Conservation (phyloP, 2,329 filamentous ascomycete genomes). For the Monosporascus sp. region DNA sequence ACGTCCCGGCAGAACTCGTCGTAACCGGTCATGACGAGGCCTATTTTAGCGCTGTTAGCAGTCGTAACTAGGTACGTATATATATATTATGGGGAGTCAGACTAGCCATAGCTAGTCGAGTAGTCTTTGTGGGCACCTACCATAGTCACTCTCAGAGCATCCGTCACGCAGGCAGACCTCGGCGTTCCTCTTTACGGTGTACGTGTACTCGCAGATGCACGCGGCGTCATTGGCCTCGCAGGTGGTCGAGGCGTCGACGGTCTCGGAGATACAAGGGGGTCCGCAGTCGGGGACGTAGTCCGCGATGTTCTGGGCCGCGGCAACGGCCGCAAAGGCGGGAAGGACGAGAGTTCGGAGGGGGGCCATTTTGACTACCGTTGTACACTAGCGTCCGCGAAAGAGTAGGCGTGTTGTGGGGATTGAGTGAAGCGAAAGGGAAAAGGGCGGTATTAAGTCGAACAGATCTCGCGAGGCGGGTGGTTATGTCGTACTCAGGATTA, state of each 20-base stretch:
- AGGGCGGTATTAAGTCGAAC: too few relatives aligned
- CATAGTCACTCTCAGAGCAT: constrained; percentile 22
- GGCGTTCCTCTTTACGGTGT: constrained; percentile 24
- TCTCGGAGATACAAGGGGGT: constrained; percentile 16
- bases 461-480: too few relatives aligned
- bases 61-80: neutral
- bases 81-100: neutral
- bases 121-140: constrained; percentile 11
- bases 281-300: constrained; percentile 23
- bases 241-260: constrained; percentile 20
- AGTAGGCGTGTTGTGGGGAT: neutral
- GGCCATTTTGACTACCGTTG: constrained; percentile 15
- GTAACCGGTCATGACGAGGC: constrained; percentile 20
- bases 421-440: too few relatives aligned
- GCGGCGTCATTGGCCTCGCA: constrained; percentile 19
- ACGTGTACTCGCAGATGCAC: constrained; percentile 22
- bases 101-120: too few relatives aligned
- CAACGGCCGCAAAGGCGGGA: constrained; percentile 18
- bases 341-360: constrained; percentile 20
- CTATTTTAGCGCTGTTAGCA: constrained; percentile 8
- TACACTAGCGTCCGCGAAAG: too few relatives aligned
- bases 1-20: constrained; percentile 23
- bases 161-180: constrained; percentile 22
- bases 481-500: too few relatives aligned
- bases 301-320: constrained; percentile 19